Conservation (phyloP, 2,329 filamentous ascomycete species). For the Pseudocercospora macadamiae region DNA sequence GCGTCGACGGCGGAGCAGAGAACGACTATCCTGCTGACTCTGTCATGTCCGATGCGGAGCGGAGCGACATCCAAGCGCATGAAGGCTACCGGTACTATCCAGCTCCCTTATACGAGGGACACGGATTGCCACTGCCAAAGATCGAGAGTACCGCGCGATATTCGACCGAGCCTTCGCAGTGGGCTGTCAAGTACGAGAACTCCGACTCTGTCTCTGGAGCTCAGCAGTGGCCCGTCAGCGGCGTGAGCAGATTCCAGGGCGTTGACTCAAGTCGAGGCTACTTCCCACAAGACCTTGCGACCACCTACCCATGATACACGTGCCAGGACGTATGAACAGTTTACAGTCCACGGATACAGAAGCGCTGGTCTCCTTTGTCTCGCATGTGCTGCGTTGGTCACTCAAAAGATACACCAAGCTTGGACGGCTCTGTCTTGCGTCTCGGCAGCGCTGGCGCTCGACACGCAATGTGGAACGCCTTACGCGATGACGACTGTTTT, state of each 20-base stretch:
- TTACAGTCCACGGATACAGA: background rate
- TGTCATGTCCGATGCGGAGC: constrained; percentile 46
- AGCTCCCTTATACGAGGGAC: constrained; percentile 46
- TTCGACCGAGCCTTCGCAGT: constrained; percentile 38
- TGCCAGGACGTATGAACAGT: background rate
- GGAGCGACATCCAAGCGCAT: constrained; percentile 45
- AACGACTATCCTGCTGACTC: constrained; percentile 41
- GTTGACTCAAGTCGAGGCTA: constrained; percentile 52
- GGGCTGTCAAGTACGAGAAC: constrained; percentile 48
- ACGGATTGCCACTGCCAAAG: constrained; percentile 36
- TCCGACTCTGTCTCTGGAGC: constrained; percentile 38
- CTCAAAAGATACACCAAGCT: constrained; percentile 16
- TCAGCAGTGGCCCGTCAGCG: constrained; percentile 42
- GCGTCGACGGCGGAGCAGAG: constrained; percentile 36
- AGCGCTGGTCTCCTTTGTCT: constrained; percentile 25
- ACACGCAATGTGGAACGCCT: constrained; percentile 17
- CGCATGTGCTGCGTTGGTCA: constrained; percentile 33
- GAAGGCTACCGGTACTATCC: constrained; percentile 54
- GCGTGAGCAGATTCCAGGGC: constrained; percentile 50
- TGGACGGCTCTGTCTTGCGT: constrained; percentile 10
- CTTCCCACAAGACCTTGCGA: constrained; percentile 48
- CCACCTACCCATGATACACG: constrained; percentile 22
- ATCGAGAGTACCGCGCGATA: constrained; percentile 32
- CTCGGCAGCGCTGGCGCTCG: constrained; percentile 25
- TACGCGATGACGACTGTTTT: constrained; percentile 5